Evolutionary conservation across 2,329 filamentous ascomycete species (phyloP).

Genomic region (Penicillium sp.): DNA sequence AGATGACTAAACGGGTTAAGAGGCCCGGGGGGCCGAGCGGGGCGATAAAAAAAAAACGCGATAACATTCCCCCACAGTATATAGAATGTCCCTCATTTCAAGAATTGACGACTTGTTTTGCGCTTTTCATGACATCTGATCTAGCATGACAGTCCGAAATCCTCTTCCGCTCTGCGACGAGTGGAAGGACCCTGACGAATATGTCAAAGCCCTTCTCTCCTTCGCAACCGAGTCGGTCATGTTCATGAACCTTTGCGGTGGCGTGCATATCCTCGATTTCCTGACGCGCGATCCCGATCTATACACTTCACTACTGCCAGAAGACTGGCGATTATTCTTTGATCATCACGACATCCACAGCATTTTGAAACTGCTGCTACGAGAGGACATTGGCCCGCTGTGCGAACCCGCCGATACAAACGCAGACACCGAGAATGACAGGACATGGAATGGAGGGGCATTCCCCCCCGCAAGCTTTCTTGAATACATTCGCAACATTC

Average conservation of each 20-base stretch:
- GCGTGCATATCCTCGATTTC: constrained; percentile 93
- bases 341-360: constrained; percentile 66
- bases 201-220: constrained; percentile 71
- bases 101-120: not conserved
- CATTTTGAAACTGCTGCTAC: constrained; percentile 75
- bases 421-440: constrained; percentile 3
- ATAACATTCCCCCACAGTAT: constrained; percentile 17
- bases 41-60: constrained; percentile 13
- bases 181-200: constrained; percentile 70
- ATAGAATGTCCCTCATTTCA: constrained; percentile 3
- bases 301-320: constrained; percentile 70
- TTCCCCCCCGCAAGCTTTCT: constrained; percentile 57
- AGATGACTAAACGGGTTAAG: not conserved
- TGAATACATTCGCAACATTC: constrained; percentile 68
- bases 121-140: not conserved
- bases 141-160: constrained; percentile 46
- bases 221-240: constrained; percentile 72
- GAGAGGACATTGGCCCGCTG: constrained; percentile 62
- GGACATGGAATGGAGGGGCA: constrained; percentile 42
- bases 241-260: constrained; percentile 83
- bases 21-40: too few species aligned
- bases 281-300: constrained; percentile 80
- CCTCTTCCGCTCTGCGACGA: constrained; percentile 66
- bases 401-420: constrained; percentile 11
- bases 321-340: constrained; percentile 80